phyloP scores from a whole-genome alignment of 768 basidiomycete genomes.

The Clitopilus passeckerianus region DNA sequence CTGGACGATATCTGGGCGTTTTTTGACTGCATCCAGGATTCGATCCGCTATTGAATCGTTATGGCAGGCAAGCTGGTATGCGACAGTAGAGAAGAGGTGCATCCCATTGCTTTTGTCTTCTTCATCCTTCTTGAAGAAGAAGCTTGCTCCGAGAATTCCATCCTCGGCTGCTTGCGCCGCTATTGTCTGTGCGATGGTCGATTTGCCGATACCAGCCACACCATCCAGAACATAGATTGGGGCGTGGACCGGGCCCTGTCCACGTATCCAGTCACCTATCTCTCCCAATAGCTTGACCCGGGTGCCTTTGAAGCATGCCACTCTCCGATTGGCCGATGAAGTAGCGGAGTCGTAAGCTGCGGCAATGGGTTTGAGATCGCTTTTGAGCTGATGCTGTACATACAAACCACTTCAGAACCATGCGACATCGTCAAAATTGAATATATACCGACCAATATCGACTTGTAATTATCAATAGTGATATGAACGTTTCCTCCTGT shows the following conservation, averaged over 20 bases:
- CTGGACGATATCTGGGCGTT: neutral
- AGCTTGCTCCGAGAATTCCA: neutral
- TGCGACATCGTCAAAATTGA: too few relatives aligned
- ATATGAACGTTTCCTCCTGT: too few relatives aligned
- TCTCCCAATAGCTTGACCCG: neutral
- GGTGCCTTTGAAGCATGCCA: neutral
- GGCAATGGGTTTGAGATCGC: neutral
- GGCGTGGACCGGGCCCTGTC: neutral
- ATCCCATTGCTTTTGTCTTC: neutral
- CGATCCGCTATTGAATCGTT: neutral
- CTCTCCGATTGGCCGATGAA: neutral
- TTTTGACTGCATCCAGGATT: neutral
- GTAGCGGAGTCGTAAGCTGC: neutral
- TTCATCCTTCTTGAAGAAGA: neutral
- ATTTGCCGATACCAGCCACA: neutral
- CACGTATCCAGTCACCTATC: neutral
- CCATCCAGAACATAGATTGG: neutral
- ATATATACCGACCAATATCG: too few relatives aligned
- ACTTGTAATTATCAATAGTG: too few relatives aligned
- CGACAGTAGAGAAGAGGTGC: neutral
- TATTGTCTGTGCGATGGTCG: neutral
- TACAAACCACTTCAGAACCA: too few relatives aligned
- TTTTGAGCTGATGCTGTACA: neutral
- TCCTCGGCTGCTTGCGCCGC: neutral
- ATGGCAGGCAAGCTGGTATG: neutral